These are phyloP conservation scores for Russula ochroleuca DNA, from an alignment of 768 basidiomycete genomes.

Conservation along the genomic window DNA sequence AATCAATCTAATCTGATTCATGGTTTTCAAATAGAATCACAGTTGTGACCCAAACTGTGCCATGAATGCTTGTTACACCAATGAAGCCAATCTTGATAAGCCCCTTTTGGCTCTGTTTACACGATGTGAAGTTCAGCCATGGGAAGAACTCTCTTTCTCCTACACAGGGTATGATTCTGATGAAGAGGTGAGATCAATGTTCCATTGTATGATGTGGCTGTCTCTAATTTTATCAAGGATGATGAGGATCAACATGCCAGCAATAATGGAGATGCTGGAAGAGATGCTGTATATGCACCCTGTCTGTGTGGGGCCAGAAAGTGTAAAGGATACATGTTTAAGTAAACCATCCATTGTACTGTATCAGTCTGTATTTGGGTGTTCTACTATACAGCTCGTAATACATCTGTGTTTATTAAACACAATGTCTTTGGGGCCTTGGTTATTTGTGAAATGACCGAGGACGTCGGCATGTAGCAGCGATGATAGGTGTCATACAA, in stretches of 20 bases:
- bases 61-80: slow-evolving; percentile 71
- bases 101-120: slow-evolving; percentile 69
- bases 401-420: background rate
- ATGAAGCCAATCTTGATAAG: slow-evolving; percentile 67
- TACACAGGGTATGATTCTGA: slow-evolving; percentile 54
- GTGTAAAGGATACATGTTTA: slow-evolving; percentile 44
- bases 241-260: slow-evolving; percentile 5
- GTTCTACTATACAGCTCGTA: background rate
- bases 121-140: slow-evolving; percentile 52
- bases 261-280: slow-evolving; percentile 29
- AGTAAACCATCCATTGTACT: slow-evolving; percentile 3
- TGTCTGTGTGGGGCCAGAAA: slow-evolving; percentile 52
- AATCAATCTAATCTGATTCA: background rate
- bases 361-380: too few species aligned
- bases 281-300: slow-evolving; percentile 43
- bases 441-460: background rate
- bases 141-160: slow-evolving; percentile 74
- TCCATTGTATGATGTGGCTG: background rate
- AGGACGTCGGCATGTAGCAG: too few species aligned
- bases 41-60: slow-evolving; percentile 84
- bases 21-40: slow-evolving; percentile 59
- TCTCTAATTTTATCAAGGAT: slow-evolving; percentile 3
- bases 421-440: background rate
- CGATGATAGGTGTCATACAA: too few species aligned
- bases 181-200: slow-evolving; percentile 28